Conservation (phyloP, 164 flowering plant species). For the Malania oleifera region DNA sequence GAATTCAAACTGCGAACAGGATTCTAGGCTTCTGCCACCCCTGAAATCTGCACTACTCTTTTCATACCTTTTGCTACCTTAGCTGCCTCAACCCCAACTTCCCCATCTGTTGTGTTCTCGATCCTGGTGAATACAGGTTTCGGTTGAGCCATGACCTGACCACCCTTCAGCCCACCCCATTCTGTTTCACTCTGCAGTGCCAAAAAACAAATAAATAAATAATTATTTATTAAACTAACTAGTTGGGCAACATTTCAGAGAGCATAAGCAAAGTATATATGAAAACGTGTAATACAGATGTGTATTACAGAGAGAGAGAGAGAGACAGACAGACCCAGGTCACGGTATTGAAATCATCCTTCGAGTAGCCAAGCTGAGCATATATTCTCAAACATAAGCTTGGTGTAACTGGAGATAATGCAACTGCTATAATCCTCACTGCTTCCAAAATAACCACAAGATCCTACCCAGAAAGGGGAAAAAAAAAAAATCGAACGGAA, state of each 20-base stretch:
- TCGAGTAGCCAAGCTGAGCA: constrained; percentile 80
- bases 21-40: constrained; percentile 45
- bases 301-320: constrained; percentile 4
- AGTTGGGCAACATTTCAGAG: too few relatives aligned
- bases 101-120: constrained; percentile 39
- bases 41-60: constrained; percentile 26
- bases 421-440: constrained; percentile 79
- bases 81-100: constrained; percentile 24
- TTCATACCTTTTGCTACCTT: constrained; percentile 37
- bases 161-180: constrained; percentile 93
- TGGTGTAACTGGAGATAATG: constrained; percentile 80
- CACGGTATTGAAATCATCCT: constrained; percentile 49
- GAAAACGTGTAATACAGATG: not conserved
- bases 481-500: not conserved
- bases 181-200: constrained; percentile 55
- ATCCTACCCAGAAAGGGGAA: constrained; percentile 45
- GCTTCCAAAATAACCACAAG: constrained; percentile 83
- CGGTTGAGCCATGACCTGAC: constrained; percentile 80
- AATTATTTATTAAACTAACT: too few relatives aligned
- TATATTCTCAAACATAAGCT: constrained; percentile 64
- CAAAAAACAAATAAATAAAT: constrained; percentile 8
- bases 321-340: constrained; percentile 71
- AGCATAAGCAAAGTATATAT: too few relatives aligned
- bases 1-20: not conserved
- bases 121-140: constrained; percentile 85